Evolutionary conservation across 2,329 filamentous ascomycete genomes (phyloP).

Genomic region (Cadophora sp.): DNA sequence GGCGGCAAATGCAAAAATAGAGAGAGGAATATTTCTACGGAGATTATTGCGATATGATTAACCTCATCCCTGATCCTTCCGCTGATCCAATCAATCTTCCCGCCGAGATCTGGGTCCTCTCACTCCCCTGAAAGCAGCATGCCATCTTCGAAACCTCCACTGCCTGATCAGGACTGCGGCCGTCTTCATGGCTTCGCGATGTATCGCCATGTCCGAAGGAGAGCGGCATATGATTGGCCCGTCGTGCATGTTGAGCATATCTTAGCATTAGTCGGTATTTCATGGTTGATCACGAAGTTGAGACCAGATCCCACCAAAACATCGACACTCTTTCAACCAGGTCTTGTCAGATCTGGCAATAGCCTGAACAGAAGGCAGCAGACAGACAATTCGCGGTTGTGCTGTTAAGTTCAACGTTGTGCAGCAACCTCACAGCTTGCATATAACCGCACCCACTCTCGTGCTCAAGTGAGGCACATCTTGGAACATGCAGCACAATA

Average conservation of each 20-base stretch:
- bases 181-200: conserved; percentile 8
- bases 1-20: conserved; percentile 24
- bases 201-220: conserved; percentile 4
- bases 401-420: neutral
- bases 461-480: conserved; percentile 13
- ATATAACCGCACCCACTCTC: conserved; percentile 1
- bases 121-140: conserved; percentile 20
- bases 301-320: conserved; percentile 25
- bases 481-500: conserved; percentile 4
- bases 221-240: conserved; percentile 2
- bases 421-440: conserved; percentile 16
- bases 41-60: conserved; percentile 28
- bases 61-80: conserved; percentile 21
- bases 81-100: conserved; percentile 21
- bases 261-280: neutral
- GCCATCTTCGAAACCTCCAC: conserved; percentile 23
- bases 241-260: neutral
- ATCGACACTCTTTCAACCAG: neutral
- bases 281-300: conserved; percentile 19
- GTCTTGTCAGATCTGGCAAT: conserved; percentile 9
- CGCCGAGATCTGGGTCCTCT: conserved; percentile 8
- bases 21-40: conserved; percentile 12
- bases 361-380: conserved; percentile 22
- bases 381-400: neutral
- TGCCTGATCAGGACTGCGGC: conserved; percentile 10